These are phyloP conservation scores for Mariannaea elegans DNA, from an alignment of 2,329 filamentous ascomycete species.

Conservation along the genomic window DNA sequence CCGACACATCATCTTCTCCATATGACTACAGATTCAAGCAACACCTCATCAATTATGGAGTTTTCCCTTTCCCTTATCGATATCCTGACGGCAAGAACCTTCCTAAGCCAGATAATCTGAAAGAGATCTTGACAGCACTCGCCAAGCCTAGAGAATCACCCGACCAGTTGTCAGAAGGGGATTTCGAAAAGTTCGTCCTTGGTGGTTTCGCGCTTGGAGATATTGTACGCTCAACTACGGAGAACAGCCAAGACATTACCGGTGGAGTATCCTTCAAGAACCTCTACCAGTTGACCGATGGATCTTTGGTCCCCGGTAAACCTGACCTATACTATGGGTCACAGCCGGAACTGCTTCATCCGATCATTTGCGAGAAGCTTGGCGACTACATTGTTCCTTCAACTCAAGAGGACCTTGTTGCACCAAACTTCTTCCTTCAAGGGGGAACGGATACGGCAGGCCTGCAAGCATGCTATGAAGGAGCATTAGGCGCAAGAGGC, in stretches of 20 bases:
- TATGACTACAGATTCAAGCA: constrained; percentile 34
- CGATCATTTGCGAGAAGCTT: constrained; percentile 36
- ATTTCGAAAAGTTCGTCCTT: constrained; percentile 44
- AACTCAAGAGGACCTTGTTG: constrained; percentile 41
- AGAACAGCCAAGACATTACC: constrained; percentile 35
- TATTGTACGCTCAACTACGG: constrained; percentile 45
- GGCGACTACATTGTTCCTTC: constrained; percentile 45
- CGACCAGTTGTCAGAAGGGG: constrained; percentile 44
- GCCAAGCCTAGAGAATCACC: constrained; percentile 41
- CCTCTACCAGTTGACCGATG: constrained; percentile 48
- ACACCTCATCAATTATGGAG: constrained; percentile 29
- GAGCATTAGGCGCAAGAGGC: constrained; percentile 45
- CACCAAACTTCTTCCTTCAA: constrained; percentile 52
- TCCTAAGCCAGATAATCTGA: constrained; percentile 29
- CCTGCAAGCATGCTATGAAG: constrained; percentile 48
- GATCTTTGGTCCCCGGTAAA: constrained; percentile 40
- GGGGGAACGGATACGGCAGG: constrained; percentile 38
- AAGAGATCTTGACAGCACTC: constrained; percentile 27
- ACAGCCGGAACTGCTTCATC: constrained; percentile 41
- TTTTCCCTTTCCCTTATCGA: constrained; percentile 26
- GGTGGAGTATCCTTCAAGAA: constrained; percentile 46
- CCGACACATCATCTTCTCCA: neutral
- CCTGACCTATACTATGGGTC: constrained; percentile 49
- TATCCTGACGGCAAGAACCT: constrained; percentile 25
- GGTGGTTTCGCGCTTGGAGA: constrained; percentile 38